Conservation (phyloP, 75 land plant species). For the Ceratopteris richardii region DNA sequence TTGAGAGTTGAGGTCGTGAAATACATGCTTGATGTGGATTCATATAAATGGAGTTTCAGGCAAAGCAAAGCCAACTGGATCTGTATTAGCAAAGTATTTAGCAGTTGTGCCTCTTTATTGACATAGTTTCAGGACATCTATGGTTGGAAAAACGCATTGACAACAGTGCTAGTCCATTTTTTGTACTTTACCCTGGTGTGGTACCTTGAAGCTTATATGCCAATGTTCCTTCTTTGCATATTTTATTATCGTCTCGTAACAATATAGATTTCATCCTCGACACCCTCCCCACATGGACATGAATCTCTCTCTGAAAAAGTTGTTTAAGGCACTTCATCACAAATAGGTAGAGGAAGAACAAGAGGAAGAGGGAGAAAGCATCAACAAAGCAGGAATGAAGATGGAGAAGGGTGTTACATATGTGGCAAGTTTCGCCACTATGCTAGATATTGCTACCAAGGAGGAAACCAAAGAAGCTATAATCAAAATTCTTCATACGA, state of each 20-base stretch:
- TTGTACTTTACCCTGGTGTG: conserved; percentile 9
- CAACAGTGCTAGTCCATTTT: conserved; percentile 10
- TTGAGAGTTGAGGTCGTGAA: conserved; percentile 11
- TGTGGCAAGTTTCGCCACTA: too few relatives aligned
- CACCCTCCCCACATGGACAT: conserved; percentile 9
- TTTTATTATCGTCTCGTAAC: conserved; percentile 12
- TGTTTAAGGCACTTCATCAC: too few relatives aligned
- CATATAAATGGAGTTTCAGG: conserved; percentile 11
- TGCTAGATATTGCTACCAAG: too few relatives aligned
- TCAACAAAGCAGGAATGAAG: too few relatives aligned
- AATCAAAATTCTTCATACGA: too few relatives aligned
- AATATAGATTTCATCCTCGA: conserved; percentile 11
- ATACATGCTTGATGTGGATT: conserved; percentile 12
- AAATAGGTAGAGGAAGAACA: too few relatives aligned
- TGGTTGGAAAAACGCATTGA: conserved; percentile 6
- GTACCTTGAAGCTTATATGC: conserved; percentile 16
- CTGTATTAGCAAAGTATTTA: background rate
- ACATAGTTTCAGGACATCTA: conserved; percentile 7
- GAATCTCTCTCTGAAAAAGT: conserved; percentile 9
- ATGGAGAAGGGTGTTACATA: too few relatives aligned
- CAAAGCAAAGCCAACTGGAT: conserved; percentile 11
- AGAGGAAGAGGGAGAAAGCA: too few relatives aligned
- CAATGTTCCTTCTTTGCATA: conserved; percentile 14
- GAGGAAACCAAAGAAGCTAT: too few relatives aligned
- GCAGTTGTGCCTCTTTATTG: background rate